phyloP scores from a whole-genome alignment of 305 asterid species.

The Fraxinus paxiana region DNA sequence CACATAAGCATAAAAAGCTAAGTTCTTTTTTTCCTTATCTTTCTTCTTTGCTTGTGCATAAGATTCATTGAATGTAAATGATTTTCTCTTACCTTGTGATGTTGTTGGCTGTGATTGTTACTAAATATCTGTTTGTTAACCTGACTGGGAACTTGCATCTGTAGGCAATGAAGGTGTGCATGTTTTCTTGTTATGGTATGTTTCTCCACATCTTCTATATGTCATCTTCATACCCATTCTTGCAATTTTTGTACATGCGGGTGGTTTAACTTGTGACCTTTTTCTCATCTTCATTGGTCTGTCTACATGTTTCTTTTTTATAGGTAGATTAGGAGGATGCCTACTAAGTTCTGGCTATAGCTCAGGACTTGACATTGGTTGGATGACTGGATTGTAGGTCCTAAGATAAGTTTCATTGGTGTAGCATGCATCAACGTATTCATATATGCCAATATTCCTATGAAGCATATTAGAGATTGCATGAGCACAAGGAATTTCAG shows the following conservation, averaged over 20 bases:
- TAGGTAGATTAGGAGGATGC: neutral
- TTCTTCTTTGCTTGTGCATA: neutral
- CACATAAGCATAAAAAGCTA: too few relatives aligned
- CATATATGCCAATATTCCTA: neutral
- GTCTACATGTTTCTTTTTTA: neutral
- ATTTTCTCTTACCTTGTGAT: neutral
- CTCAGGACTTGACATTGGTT: neutral
- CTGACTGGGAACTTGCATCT: neutral
- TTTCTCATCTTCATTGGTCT: neutral
- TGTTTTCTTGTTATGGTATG: neutral
- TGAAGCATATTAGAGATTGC: neutral
- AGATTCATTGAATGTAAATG: neutral
- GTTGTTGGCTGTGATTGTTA: neutral
- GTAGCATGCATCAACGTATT: neutral
- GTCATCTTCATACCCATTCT: neutral
- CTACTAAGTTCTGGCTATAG: neutral
- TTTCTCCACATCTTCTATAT: too few relatives aligned
- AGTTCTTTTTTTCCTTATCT: too few relatives aligned
- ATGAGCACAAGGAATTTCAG: neutral
- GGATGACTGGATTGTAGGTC: neutral
- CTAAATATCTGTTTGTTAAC: neutral
- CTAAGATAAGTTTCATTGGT: neutral
- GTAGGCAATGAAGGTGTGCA: neutral
- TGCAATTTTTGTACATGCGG: neutral
- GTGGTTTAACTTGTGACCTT: neutral